These are phyloP conservation scores for Geotrichum carabidarum DNA, from an alignment of 1,139 yeast species.

Conservation along the genomic window DNA sequence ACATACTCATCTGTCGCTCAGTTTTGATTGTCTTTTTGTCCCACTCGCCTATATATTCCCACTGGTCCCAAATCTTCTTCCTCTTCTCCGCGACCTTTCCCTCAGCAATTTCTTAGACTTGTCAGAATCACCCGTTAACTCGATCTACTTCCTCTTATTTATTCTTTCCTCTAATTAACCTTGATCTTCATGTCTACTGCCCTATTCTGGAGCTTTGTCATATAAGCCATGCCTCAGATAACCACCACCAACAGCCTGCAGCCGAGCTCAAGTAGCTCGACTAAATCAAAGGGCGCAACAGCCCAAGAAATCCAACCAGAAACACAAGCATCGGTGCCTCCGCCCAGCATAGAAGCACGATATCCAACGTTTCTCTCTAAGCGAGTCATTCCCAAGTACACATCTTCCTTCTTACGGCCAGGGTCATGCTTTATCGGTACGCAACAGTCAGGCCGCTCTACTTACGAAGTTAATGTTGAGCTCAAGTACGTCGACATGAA, in stretches of 20 bases:
- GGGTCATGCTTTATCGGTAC: slow-evolving; percentile 63
- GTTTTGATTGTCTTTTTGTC: no score
- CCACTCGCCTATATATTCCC: no score
- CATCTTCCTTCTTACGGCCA: slow-evolving; percentile 45
- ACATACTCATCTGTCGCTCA: no score
- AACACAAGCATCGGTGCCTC: background rate
- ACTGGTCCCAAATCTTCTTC: no score
- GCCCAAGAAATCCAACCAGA: background rate
- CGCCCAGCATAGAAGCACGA: slow-evolving; percentile 20
- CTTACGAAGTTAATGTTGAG: slow-evolving; percentile 67
- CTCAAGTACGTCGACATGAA: slow-evolving; percentile 63
- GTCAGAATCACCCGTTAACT: no score
- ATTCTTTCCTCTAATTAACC: no score
- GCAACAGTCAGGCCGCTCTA: slow-evolving; percentile 65
- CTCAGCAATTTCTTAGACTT: no score
- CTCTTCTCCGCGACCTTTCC: no score
- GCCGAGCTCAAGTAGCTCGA: background rate
- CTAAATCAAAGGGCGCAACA: no score
- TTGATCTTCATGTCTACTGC: no score
- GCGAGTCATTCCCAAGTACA: slow-evolving; percentile 19
- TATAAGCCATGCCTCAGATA: background rate
- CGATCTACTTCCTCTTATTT: no score
- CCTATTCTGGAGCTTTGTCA: no score
- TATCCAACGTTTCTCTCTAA: slow-evolving; percentile 18
- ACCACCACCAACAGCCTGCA: background rate